These are phyloP conservation scores for Candida rishiriensis DNA, from an alignment of 805 yeast genomes.

Conservation along the genomic window DNA sequence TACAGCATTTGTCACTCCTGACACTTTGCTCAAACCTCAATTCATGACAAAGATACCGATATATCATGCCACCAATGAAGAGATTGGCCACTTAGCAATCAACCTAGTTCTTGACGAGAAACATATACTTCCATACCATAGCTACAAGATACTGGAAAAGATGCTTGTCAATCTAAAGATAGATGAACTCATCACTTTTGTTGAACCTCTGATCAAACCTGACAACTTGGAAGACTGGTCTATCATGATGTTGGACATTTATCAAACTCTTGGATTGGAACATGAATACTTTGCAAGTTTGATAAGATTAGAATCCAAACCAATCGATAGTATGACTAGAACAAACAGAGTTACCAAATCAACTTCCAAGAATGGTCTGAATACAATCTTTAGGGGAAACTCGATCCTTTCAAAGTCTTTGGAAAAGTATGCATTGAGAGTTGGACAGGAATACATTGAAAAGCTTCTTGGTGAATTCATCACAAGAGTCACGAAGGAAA, in stretches of 20 bases:
- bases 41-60: slow-evolving; percentile 18
- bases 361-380: slow-evolving; percentile 41
- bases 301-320: slow-evolving; percentile 60
- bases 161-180: slow-evolving; percentile 53
- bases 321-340: slow-evolving; percentile 41
- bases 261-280: slow-evolving; percentile 65
- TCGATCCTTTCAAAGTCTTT: slow-evolving; percentile 77
- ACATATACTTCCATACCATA: slow-evolving; percentile 54
- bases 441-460: slow-evolving; percentile 77
- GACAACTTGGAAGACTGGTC: slow-evolving; percentile 50
- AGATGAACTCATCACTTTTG: slow-evolving; percentile 46
- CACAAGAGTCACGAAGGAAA: slow-evolving; percentile 42
- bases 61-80: slow-evolving; percentile 25
- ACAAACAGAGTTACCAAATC: slow-evolving; percentile 36
- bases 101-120: slow-evolving; percentile 47
- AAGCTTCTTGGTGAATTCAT: slow-evolving; percentile 70
- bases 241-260: slow-evolving; percentile 62
- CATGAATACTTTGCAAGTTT: slow-evolving; percentile 69
- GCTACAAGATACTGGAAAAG: slow-evolving; percentile 58
- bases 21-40: slow-evolving; percentile 34
- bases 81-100: slow-evolving; percentile 55
- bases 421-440: slow-evolving; percentile 69
- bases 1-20: slow-evolving; percentile 49
- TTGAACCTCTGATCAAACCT: slow-evolving; percentile 30
- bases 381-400: slow-evolving; percentile 77